phyloP scores from a whole-genome alignment of 208 protist genomes.

The Leishmania gerbilli region DNA sequence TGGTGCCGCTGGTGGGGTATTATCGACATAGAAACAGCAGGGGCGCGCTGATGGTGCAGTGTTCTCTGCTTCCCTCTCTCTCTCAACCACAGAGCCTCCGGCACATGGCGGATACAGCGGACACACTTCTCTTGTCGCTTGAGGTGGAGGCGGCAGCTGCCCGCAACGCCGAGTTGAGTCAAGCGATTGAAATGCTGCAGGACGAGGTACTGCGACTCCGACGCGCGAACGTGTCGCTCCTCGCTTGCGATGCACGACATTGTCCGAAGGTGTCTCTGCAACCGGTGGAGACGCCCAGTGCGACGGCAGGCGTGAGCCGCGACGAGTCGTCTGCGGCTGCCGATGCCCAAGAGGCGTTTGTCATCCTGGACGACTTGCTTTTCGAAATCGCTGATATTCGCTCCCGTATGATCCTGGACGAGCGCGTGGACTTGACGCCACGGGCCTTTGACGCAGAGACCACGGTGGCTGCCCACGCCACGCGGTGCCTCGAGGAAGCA shows the following conservation, averaged over 20 bases:
- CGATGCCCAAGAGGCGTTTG: slow-evolving; percentile 22
- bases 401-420: slow-evolving; percentile 7
- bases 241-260: neutral
- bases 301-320: neutral
- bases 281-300: neutral
- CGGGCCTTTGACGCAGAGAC: slow-evolving; percentile 7
- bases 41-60: neutral
- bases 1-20: neutral
- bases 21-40: neutral
- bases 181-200: slow-evolving; percentile 40
- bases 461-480: slow-evolving; percentile 20
- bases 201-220: slow-evolving; percentile 23
- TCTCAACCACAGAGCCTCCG: no score
- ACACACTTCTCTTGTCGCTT: slow-evolving; percentile 53
- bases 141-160: slow-evolving; percentile 78
- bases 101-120: slow-evolving; percentile 28
- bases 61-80: neutral
- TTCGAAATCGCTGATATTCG: slow-evolving; percentile 39
- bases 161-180: slow-evolving; percentile 67
- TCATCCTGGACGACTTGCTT: slow-evolving; percentile 29
- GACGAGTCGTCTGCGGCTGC: neutral
- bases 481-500: slow-evolving; percentile 25
- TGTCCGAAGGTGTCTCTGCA: neutral
- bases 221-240: neutral
- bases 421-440: slow-evolving; percentile 16